A percentile compares a stretch with the other conserved stretches of the same genome.
Conservation (phyloP, 768 basidiomycete species). For the Suillus cothurnatus region DNA sequence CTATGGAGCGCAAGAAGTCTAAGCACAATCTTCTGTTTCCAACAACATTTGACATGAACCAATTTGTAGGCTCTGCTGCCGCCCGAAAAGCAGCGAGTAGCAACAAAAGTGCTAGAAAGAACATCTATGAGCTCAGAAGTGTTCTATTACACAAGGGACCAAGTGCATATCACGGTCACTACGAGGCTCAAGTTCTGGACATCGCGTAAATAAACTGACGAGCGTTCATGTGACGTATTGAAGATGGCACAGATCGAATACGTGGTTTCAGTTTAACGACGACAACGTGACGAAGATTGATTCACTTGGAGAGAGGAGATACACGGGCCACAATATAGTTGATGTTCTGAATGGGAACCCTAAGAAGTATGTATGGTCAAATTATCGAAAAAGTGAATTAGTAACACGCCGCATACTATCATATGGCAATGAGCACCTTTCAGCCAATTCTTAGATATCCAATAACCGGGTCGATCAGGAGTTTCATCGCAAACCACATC, state of each 20-base stretch:
- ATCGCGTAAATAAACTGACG: conserved; percentile 46
- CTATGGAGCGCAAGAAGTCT: conserved; percentile 85
- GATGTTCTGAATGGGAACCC: conserved; percentile 29
- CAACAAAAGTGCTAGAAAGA: conserved; percentile 21
- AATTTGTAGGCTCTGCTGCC: conserved; percentile 49
- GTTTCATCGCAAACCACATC: conserved; percentile 51
- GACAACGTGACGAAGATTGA: conserved; percentile 74
- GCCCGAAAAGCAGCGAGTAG: conserved; percentile 18
- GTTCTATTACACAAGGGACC: conserved; percentile 87
- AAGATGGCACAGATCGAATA: conserved; percentile 47
- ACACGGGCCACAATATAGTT: conserved; percentile 29
- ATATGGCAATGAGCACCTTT: conserved; percentile 51
- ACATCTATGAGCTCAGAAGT: conserved; percentile 81
- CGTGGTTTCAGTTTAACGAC: conserved; percentile 95
- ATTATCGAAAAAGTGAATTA: neutral
- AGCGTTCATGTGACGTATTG: conserved; percentile 11
- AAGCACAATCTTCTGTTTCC: conserved; percentile 85
- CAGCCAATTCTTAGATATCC: conserved; percentile 81
- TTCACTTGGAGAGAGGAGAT: conserved; percentile 49
- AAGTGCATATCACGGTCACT: conserved; percentile 91
- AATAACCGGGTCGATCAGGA: conserved; percentile 51
- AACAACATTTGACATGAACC: conserved; percentile 69
- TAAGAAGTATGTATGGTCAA: conserved; percentile 33
- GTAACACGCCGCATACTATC: conserved; percentile 9
- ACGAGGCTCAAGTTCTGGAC: conserved; percentile 85